These are phyloP conservation scores for Phytophthora pistaciae DNA, from an alignment of 352 stramenopile genomes.

Conservation along the genomic window DNA sequence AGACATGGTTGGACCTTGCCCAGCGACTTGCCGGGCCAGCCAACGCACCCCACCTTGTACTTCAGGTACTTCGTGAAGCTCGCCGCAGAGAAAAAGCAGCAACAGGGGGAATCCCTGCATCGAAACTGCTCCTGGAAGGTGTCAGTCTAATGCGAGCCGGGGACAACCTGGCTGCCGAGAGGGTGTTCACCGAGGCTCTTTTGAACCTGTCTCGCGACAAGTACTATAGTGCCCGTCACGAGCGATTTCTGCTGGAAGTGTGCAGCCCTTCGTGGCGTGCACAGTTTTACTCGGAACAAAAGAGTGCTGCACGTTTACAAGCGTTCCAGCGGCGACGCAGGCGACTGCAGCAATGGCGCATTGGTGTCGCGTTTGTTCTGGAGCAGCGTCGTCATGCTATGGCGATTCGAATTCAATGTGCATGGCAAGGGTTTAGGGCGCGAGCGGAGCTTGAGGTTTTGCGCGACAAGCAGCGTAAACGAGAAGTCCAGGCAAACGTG, in stretches of 20 bases:
- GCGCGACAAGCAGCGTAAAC: slow-evolving; percentile 31
- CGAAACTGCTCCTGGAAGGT: slow-evolving; percentile 59
- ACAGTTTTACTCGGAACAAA: slow-evolving; percentile 54
- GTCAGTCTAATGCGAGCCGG: slow-evolving; percentile 48
- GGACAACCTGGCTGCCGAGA: slow-evolving; percentile 38
- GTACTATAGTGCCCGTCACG: slow-evolving; percentile 57
- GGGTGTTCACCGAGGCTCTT: slow-evolving; percentile 44
- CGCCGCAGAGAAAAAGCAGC: slow-evolving; percentile 15
- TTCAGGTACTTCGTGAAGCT: slow-evolving; percentile 36
- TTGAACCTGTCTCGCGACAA: slow-evolving; percentile 26
- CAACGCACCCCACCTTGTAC: slow-evolving; percentile 61
- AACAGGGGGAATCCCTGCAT: slow-evolving; percentile 9
- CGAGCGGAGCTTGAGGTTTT: slow-evolving; percentile 32
- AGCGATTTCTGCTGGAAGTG: slow-evolving; percentile 53
- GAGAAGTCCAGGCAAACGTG: slow-evolving; percentile 47
- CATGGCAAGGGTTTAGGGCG: slow-evolving; percentile 47
- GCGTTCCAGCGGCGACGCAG: slow-evolving; percentile 17
- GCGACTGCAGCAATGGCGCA: slow-evolving; percentile 25
- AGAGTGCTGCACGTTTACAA: slow-evolving; percentile 49
- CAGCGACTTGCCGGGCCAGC: slow-evolving; percentile 42
- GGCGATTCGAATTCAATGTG: slow-evolving; percentile 55
- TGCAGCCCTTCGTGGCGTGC: slow-evolving; percentile 52
- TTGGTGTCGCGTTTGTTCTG: slow-evolving; percentile 35
- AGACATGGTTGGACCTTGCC: slow-evolving; percentile 72
- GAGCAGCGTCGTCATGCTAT: slow-evolving; percentile 39